Evolutionary conservation across 345 rosid species (phyloP), one percentile per base, ranked within the genome.

Genomic region (Zanthoxylum bungeanum): DNA sequence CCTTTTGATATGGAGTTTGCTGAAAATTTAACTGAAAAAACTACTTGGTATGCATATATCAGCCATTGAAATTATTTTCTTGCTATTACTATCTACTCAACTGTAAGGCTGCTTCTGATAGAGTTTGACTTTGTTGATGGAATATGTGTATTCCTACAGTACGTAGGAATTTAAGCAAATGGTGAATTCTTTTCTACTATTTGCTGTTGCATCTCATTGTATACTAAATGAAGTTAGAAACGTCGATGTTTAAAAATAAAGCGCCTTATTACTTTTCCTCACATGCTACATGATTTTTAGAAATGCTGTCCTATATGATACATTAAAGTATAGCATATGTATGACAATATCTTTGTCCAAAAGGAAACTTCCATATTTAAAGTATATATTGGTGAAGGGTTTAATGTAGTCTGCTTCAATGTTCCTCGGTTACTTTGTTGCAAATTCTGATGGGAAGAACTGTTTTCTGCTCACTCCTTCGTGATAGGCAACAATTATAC

Each of bases 1-100:
- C 97, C 53, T 91, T 89, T 78, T 89, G 89, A 91, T 78, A 66
- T 62, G 7, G 39, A 28, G 40, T 14, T 36, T 66, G 72, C 21
- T 10, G 34, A 12, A n/a, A 27, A 64, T 66, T 30, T 57, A 68
- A 44, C 10, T 50, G 21, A 73, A 42, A 64, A 30, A 51, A 56
- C 60, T 70, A 7, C 74, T 71, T 65, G 74, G 60, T 53, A 69
- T 68, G 58, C 64, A 31, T 53, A 24, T 67, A 30, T 64, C 12
- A 33, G 19, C 46, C 44, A 6, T 12, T 58, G 47, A 49, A 65
- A 58, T 60, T 66, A 17, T 73, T 64, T 47, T 31, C 33, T 64
- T 63, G 57, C 72, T 31, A 51, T 30, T 27, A 42, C 34, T 59
- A 56, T 51, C 49, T 37, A 27, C 50, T 67, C 36, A 34, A 34